Conservation (phyloP, 2,329 filamentous ascomycete genomes). For the Alternaria conjuncta region DNA sequence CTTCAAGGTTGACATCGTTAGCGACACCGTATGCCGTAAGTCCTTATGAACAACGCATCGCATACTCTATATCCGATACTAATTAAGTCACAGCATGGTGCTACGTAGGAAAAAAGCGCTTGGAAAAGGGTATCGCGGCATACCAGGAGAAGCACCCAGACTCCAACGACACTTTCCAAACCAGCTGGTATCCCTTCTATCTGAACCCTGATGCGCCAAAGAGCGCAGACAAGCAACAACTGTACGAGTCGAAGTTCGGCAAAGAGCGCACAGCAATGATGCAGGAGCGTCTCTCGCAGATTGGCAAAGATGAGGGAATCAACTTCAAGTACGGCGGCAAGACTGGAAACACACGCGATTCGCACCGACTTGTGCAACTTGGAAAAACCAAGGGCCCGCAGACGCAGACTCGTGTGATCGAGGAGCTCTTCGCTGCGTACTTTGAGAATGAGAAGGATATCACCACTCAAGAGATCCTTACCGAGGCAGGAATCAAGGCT, state of each 20-base stretch:
- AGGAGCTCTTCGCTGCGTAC: conserved; percentile 51
- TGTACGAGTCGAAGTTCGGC: conserved; percentile 69
- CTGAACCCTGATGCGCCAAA: conserved; percentile 71
- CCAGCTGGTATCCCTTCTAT: conserved; percentile 81
- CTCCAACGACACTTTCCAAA: conserved; percentile 71
- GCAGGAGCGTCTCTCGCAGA: conserved; percentile 60
- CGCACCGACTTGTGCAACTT: conserved; percentile 74
- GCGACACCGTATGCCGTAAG: conserved; percentile 81
- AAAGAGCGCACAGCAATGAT: conserved; percentile 66
- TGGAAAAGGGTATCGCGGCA: conserved; percentile 72
- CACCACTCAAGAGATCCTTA: conserved; percentile 49
- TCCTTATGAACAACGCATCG: background rate
- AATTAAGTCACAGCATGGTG: conserved; percentile 51
- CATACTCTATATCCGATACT: background rate
- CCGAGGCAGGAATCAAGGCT: conserved; percentile 51
- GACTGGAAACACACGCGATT: conserved; percentile 79
- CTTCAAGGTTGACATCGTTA: conserved; percentile 76
- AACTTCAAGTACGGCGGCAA: conserved; percentile 73
- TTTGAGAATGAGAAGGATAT: conserved; percentile 59
- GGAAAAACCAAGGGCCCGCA: conserved; percentile 62
- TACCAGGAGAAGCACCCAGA: conserved; percentile 68
- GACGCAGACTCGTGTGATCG: conserved; percentile 54
- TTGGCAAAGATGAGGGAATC: conserved; percentile 73
- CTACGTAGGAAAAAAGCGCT: conserved; percentile 79
- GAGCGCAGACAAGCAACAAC: conserved; percentile 61